Conservation (phyloP, 2,329 filamentous ascomycete species). For the Ascochyta rabiei region DNA sequence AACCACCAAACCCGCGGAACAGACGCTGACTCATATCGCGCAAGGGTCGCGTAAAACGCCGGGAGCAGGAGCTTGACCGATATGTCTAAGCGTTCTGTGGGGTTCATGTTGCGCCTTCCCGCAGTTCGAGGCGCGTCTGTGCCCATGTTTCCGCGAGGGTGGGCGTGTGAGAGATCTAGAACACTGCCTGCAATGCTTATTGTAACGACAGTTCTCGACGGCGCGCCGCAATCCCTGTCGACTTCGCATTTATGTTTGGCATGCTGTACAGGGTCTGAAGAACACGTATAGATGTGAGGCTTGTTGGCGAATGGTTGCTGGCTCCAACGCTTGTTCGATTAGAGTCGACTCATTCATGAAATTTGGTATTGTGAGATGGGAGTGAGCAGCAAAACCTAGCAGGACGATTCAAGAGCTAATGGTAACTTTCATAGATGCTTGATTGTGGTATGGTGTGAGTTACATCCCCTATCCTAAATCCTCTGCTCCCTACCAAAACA, state of each 20-base stretch:
- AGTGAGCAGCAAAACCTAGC: no score
- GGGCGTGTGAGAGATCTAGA: conserved; percentile 37
- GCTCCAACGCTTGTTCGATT: no score
- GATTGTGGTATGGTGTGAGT: neutral
- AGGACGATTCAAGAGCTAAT: neutral
- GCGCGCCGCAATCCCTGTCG: neutral
- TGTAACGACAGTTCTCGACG: conserved; percentile 36
- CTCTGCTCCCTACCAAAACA: neutral
- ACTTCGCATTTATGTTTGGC: neutral
- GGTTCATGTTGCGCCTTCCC: conserved; percentile 17
- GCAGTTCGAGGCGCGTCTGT: conserved; percentile 15
- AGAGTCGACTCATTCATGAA: no score
- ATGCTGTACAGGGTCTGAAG: neutral
- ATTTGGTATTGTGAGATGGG: no score
- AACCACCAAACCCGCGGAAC: conserved; percentile 9
- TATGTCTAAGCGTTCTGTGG: conserved; percentile 16
- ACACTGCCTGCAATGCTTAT: conserved; percentile 42
- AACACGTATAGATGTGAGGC: no score
- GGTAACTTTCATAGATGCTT: neutral
- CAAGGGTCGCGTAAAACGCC: conserved; percentile 12
- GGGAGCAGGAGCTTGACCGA: conserved; percentile 10
- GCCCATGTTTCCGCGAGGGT: conserved; percentile 24
- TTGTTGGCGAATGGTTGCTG: no score
- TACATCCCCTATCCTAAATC: neutral
- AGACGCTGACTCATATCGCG: conserved; percentile 18